These are phyloP conservation scores for Tylopilus sp. DNA, from an alignment of 1,284 basidiomycete species.

Conservation along the genomic window DNA sequence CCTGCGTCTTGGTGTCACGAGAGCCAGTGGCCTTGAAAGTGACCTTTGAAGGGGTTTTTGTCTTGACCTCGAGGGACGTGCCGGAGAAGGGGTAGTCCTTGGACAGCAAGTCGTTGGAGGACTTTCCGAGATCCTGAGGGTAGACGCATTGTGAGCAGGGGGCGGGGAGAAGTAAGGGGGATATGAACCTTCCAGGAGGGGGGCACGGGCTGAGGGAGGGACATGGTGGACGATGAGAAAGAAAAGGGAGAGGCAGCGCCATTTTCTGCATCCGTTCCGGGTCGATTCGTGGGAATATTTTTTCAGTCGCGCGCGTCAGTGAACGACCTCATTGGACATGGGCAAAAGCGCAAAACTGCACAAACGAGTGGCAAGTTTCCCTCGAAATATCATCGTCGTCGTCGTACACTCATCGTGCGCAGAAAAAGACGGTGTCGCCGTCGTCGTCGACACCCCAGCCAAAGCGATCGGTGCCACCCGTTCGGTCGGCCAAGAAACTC, in stretches of 20 bases:
- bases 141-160: background rate
- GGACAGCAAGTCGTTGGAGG: slow-evolving; percentile 89
- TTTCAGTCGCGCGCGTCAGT: background rate
- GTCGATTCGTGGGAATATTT: slow-evolving; percentile 31
- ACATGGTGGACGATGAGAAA: slow-evolving; percentile 48
- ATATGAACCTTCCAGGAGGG: slow-evolving; percentile 83
- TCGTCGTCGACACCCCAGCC: background rate
- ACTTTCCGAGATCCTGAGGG: slow-evolving; percentile 89
- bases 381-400: background rate
- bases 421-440: slow-evolving; percentile 28
- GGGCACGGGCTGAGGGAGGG: slow-evolving; percentile 85
- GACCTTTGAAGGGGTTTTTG: slow-evolving; percentile 86
- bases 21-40: slow-evolving; percentile 84
- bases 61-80: slow-evolving; percentile 88
- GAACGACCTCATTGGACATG: slow-evolving; percentile 24
- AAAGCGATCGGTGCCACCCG: slow-evolving; percentile 5
- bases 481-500: slow-evolving; percentile 39
- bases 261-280: slow-evolving; percentile 23
- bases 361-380: slow-evolving; percentile 37
- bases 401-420: background rate
- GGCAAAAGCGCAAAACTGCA: slow-evolving; percentile 42
- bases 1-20: slow-evolving; percentile 69
- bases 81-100: slow-evolving; percentile 92
- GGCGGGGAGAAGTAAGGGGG: background rate
- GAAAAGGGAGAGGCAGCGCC: background rate